Evolutionary conservation across 228 moss, liverwort and hornwort genomes (phyloP), one percentile per base, ranked within the genome.

Genomic region (Sphagnum fallax): DNA sequence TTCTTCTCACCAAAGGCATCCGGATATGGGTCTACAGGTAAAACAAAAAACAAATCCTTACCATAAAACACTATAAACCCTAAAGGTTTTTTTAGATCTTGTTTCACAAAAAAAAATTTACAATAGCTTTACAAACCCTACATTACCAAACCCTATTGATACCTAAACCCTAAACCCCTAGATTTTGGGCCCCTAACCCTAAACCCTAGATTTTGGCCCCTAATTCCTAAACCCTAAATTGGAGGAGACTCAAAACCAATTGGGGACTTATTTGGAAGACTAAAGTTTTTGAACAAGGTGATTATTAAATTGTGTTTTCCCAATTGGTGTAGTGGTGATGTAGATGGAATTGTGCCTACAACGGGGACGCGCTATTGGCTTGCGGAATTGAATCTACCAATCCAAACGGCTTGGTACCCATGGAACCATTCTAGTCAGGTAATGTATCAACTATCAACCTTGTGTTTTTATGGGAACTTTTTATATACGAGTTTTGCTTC

Each of bases 11-110:
- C 10, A 82, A 75, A 67, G 82, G 81, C 49, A 74, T 90, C 18
- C 79, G 79, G 50, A 82, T 90, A 51, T 92, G 90, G 92, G 79
- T 92, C 16, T 92, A 79, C 80, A 89, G 80, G 89, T 89, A 76
- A 59, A 55, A 32, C 32, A 32, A 32, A 2, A 32, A 32, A 32
- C 16, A 16, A 32, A 32, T 2, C 12, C 55, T 55, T 12, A 55
- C 55, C 55, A 55, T 55, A 8, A 7, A 8, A 2, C 12, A 55
- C 53, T 32, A 1, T 55, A 12, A 55, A 12, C 55, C 9, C 55
- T 55, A 55, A 8, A 8, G 12, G 2, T 55, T 55, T 55, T 55
- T 8, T 1, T 55, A 55, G 12, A 12, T 53, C 60, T n/a, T 4
- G 52, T 52, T 32, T 32, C 32, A 49, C 48, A 60, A 4, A 4